phyloP scores from a whole-genome alignment of 2,329 filamentous ascomycete species.

The Huntiella abstrusa region DNA sequence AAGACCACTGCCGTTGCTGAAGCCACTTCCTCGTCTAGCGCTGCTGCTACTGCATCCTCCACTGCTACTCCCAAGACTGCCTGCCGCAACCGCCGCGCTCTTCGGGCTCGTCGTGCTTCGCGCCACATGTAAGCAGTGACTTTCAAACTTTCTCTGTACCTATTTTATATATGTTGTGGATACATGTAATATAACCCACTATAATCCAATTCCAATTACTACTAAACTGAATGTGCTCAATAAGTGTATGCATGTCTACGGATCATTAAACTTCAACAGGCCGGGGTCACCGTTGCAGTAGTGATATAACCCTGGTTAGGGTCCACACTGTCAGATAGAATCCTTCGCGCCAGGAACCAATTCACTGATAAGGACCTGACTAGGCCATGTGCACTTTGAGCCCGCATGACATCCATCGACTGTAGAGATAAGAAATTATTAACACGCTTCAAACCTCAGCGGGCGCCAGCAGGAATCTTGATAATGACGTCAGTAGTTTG shows the following conservation, averaged over 20 bases:
- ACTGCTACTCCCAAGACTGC: neutral
- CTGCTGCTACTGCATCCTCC: conserved; percentile 5
- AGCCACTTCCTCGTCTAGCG: neutral
- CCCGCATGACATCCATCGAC: too few species aligned
- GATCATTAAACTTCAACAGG: neutral
- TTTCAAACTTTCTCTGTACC: neutral
- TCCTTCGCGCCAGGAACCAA: too few species aligned
- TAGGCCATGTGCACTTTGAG: too few species aligned
- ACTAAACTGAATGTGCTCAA: too few species aligned
- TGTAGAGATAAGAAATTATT: too few species aligned
- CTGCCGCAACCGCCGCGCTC: conserved; percentile 3
- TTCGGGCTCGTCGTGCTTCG: conserved; percentile 1
- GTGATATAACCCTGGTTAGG: neutral
- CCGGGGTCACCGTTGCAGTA: neutral
- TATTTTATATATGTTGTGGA: neutral
- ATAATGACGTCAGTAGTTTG: too few species aligned
- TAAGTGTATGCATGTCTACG: neutral
- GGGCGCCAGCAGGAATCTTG: too few species aligned
- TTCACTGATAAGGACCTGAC: too few species aligned
- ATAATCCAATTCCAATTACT: neutral
- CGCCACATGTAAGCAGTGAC: neutral
- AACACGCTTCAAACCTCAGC: too few species aligned
- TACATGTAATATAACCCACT: too few species aligned
- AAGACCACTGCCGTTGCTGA: conserved; percentile 4
- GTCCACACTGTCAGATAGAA: neutral